Evolutionary conservation across 345 rosid genomes (phyloP), one percentile per base, ranked within the genome.

Genomic region (Hibiscus syriacus): DNA sequence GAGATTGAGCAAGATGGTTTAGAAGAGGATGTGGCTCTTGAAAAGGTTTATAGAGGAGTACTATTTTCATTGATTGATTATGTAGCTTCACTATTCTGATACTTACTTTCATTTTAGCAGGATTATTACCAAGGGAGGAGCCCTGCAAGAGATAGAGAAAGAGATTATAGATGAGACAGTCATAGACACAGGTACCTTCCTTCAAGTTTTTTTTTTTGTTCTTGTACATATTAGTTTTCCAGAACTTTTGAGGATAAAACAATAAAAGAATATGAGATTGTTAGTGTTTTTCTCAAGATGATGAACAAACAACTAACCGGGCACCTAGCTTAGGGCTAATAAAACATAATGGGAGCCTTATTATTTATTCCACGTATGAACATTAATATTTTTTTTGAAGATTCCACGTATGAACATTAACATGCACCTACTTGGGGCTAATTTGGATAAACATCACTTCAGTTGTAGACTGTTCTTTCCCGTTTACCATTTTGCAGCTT

Each of bases 121-220:
- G 98, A 86, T 74, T 74, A 89, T 55, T 79, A 82, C 73, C 97
- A 83, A 32, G 81, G 79, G 32, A 80, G 87, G 80, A 94, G 97
- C 74, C 96, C 98, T 38, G 77, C 78, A 55, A 84, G 90, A 79
- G 99, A 85, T 56, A 85, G 92, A 69, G 97, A 93, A 32, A 78
- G 96, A 73, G 94, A 92, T 32, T 82, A 93, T 74, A 80, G 85
- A 55, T 88, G 80, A 0, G 92, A 86, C 43, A 83, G 87, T 72
- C 85, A 88, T 57, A 81, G 90, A 71, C 72, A 92, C 78, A 86
- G 99, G 99, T 88, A 79, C 23, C 8, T 38, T 14, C n/a, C n/a
- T n/a, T n/a, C n/a, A n/a, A n/a, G 30, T 7, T 23, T 16, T 34
- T 56, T 63, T n/a, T n/a, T n/a, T n/a, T n/a, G n/a, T 17, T 10